Evolutionary conservation across 2,329 filamentous ascomycete species (phyloP), one percentile per base, ranked within the genome.

Genomic region (Scopulariopsis brevicaulis): DNA sequence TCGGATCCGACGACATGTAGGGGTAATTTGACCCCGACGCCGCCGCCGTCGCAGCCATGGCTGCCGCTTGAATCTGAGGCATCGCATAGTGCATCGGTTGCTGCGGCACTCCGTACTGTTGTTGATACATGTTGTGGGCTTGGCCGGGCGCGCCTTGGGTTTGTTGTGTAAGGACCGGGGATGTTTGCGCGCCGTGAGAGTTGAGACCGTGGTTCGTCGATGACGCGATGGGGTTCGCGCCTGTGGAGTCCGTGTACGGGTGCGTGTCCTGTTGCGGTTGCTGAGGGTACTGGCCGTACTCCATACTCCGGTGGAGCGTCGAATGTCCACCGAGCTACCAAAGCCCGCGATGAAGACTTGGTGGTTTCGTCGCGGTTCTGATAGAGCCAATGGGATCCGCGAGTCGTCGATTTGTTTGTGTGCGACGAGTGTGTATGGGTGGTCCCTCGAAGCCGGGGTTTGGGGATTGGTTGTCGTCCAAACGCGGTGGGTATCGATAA

Each of bases 1-100:
- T 85, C 22, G 82, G 79, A 66, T 92, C 88, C 58, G 87, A 84
- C 55, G 85, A 75, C 73, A 91, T 83, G 63, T 87, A 85, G 61
- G 87, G 86, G 64, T 87, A 88, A 62, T 77, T 83, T 60, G 90
- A 87, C 48, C 93, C 92, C 6, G 91, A 92, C 12, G 93, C 93
- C 1, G 93, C 92, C 20, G 93, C 93, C 1, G 92, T 96, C 24
- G 88, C 83, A 52, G 88, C 92, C 89, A 96, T 94, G 59, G 92
- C 92, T 55, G 93, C 92, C 15, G 91, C 91, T 71, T 96, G 90
- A 53, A 91, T 90, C 22, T 87, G 83, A 37, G 87, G 86, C 73
- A 93, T 90, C 59, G 81, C 86, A 74, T 96, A 96, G 74, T 89
- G 86, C 83, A 96, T 90, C 66, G 80, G 80, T 65, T 84, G 79